A percentile compares a stretch with the other conserved stretches of the same genome.
These are phyloP conservation scores for Penicillium maclennaniae DNA, from an alignment of 495 filamentous ascomycete species.

Conservation along the genomic window DNA sequence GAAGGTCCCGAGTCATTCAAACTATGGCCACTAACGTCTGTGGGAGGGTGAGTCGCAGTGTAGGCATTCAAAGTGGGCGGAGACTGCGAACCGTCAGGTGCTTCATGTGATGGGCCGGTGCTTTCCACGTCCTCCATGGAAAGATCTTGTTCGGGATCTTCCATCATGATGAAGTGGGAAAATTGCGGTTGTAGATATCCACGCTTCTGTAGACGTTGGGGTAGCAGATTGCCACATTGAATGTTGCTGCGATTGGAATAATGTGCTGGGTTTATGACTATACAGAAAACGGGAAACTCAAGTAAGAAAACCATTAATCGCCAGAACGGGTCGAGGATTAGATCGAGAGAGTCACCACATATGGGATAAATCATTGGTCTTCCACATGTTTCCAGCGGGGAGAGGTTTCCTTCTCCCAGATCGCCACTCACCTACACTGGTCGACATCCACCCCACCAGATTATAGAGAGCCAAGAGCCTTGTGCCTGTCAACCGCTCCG, in stretches of 20 bases:
- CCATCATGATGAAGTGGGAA: background rate
- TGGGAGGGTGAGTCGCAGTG: background rate
- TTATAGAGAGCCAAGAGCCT: background rate
- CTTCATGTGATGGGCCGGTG: background rate
- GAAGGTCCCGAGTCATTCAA: constrained; percentile 15
- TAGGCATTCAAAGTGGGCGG: background rate
- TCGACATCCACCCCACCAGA: background rate
- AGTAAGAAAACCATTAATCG: background rate
- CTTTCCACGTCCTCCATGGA: background rate
- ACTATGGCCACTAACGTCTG: constrained; percentile 15
- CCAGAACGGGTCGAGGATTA: background rate
- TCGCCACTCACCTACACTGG: background rate
- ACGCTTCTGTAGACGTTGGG: background rate
- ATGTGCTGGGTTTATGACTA: background rate
- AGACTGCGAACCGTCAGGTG: background rate
- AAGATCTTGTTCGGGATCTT: background rate
- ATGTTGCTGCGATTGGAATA: background rate
- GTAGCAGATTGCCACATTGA: background rate
- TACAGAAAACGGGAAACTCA: background rate
- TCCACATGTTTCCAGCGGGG: constrained; percentile 30
- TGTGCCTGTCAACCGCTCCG: too few relatives aligned
- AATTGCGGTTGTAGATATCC: background rate
- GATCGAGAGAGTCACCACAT: constrained; percentile 1
- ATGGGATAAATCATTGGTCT: background rate
- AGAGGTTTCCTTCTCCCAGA: constrained; percentile 2